These are phyloP conservation scores for Agaricales sp. DNA, from an alignment of 1,284 basidiomycete genomes.

Conservation along the genomic window DNA sequence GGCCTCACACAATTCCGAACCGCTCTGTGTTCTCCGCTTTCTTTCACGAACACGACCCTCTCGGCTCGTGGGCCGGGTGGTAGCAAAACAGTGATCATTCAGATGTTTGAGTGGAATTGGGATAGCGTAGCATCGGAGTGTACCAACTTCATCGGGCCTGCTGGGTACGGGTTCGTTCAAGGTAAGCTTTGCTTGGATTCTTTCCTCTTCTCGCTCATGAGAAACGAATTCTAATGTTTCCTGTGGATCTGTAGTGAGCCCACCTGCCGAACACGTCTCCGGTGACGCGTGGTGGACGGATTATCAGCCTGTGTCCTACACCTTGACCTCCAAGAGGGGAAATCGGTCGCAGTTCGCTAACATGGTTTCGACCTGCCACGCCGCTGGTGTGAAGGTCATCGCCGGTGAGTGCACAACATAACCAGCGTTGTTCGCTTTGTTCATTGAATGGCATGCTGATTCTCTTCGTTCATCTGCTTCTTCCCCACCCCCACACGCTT, in stretches of 20 bases:
- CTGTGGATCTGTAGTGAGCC: slow-evolving; percentile 28
- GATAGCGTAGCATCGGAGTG: slow-evolving; percentile 6
- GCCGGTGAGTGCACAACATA: no score
- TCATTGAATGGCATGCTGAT: slow-evolving; percentile 13
- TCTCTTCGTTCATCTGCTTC: slow-evolving; percentile 5
- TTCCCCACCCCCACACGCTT: no score
- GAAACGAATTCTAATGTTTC: slow-evolving; percentile 5
- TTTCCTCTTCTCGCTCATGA: not conserved
- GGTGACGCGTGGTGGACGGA: slow-evolving; percentile 61
- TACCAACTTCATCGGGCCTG: slow-evolving; percentile 1
- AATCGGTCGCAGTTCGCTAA: slow-evolving; percentile 37
- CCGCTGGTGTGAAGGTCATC: slow-evolving; percentile 51
- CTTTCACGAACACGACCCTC: not conserved
- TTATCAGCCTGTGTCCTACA: slow-evolving; percentile 60
- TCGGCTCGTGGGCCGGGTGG: not conserved
- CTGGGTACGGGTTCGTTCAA: slow-evolving; percentile 2
- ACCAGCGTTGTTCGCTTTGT: no score
- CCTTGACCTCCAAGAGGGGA: slow-evolving; percentile 47
- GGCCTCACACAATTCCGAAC: not conserved
- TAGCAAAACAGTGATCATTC: slow-evolving; percentile 29
- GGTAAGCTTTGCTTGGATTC: not conserved
- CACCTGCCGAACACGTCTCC: slow-evolving; percentile 34
- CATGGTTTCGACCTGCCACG: slow-evolving; percentile 50
- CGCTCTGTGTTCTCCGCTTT: not conserved
- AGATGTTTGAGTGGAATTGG: slow-evolving; percentile 52